Base-by-base conservation (phyloP, 2,329 filamentous ascomycete genomes). In the Mollisiaceae sp. region DNA sequence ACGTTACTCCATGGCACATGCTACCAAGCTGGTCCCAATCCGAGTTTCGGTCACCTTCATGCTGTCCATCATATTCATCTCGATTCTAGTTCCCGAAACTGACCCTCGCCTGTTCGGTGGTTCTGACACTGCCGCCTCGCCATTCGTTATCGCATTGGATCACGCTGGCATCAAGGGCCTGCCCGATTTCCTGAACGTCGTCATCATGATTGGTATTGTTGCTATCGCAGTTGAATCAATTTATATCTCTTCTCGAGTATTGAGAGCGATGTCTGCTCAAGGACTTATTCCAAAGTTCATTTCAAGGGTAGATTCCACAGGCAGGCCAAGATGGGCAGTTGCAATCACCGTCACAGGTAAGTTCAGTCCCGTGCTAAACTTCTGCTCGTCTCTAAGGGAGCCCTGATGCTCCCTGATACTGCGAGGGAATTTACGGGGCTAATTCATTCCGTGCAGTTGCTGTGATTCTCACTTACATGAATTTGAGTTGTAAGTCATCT, bases 231-330 rank as follows among this genome's bases (percentile, higher is more conserved):
- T 56, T 2, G 68, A 69, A 14, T 68, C 69, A 35, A 70, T 72
- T 41, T 74, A 71, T 54, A 67, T 69, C 9, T 70, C 68, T 1
- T 72, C 72, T 2, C 65, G 72, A 12, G 71, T 71, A 54, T 62
- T 73, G 41, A 56, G 69, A 35, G 68, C 71, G 8, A 70, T 74
- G 58, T 65, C 72, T 4, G 54, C 52, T 18, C 58, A 63, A 56
- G 63, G 62, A n/a, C 39, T 67, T 11, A 66, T 66, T 20, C 66
- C 67, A 27, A 58, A 57, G n/a, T 56, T 62, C 24, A 66, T 69
- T 47, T 35, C 64, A 9, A 64, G 58, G n/a, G 64, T 65, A 8
- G 67, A 65, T 32, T 55, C 24, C 12, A 52, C 41, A n/a, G 67
- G 67, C 20, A 50, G 60, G 22, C 67, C 67, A 15, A 36, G 65